A percentile compares a stretch with the other conserved stretches of the same genome.
phyloP scores from a whole-genome alignment of 805 yeast species.

The Teunomyces gatunensis region DNA sequence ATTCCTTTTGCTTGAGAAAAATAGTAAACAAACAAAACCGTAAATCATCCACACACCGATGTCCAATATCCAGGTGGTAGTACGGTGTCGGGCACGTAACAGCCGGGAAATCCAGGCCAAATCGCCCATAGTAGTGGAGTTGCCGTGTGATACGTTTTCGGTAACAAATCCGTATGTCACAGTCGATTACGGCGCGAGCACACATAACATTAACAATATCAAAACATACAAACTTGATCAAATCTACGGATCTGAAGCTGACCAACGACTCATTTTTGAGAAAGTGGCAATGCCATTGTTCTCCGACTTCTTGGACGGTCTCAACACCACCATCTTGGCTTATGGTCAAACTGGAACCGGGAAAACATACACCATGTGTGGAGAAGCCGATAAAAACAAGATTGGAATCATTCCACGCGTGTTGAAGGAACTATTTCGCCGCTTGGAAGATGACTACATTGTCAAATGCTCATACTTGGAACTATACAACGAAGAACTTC shows the following conservation, averaged over 20 bases:
- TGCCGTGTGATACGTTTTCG: constrained; percentile 34
- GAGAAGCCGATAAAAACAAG: constrained; percentile 25
- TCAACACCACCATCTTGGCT: constrained; percentile 76
- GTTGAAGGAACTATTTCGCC: constrained; percentile 49
- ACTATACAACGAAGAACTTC: constrained; percentile 81
- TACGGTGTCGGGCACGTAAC: constrained; percentile 53
- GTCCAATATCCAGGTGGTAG: constrained; percentile 50
- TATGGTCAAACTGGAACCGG: constrained; percentile 88
- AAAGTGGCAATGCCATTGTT: constrained; percentile 72
- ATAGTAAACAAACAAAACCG: constrained; percentile 2
- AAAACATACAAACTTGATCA: constrained; percentile 73
- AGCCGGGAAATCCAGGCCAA: constrained; percentile 42
- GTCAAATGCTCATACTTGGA: constrained; percentile 82
- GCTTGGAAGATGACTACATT: constrained; percentile 51
- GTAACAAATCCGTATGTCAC: constrained; percentile 18
- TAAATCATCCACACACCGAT: constrained; percentile 11
- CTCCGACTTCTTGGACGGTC: constrained; percentile 57
- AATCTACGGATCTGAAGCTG: constrained; percentile 80
- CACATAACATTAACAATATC: constrained; percentile 15
- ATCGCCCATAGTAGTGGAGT: constrained; percentile 47
- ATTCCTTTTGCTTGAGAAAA: background rate
- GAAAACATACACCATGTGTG: constrained; percentile 74
- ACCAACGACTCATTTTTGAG: constrained; percentile 64
- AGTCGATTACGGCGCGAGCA: constrained; percentile 11
- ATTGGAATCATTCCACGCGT: constrained; percentile 62